A percentile compares a stretch with the other conserved stretches of the same genome.
phyloP scores from a whole-genome alignment of 345 rosid species.

The Hibiscus trionum region DNA sequence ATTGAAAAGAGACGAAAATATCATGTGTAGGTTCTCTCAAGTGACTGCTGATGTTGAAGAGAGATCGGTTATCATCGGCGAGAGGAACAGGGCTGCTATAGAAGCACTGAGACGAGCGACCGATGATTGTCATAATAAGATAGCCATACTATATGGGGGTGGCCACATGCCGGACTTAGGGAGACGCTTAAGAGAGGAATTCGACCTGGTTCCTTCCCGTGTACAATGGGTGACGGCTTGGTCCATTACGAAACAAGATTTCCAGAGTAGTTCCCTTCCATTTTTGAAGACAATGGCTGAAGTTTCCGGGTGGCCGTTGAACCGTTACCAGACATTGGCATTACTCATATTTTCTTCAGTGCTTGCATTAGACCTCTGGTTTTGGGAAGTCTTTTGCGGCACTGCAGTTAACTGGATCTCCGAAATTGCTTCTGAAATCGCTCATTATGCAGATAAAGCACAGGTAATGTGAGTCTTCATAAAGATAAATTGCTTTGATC shows the following conservation, averaged over 20 bases:
- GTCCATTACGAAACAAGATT: conserved; percentile 59
- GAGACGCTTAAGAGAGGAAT: conserved; percentile 68
- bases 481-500: conserved; percentile 1
- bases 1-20: neutral
- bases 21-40: conserved; percentile 56
- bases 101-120: conserved; percentile 61
- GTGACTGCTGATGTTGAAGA: conserved; percentile 72
- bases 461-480: conserved; percentile 22
- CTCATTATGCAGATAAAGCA: conserved; percentile 33
- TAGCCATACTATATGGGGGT: conserved; percentile 84
- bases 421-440: conserved; percentile 32
- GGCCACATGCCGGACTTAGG: conserved; percentile 98
- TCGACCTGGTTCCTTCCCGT: conserved; percentile 51
- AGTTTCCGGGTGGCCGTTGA: conserved; percentile 74
- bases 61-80: conserved; percentile 78
- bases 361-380: conserved; percentile 81
- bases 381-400: conserved; percentile 74
- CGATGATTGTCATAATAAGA: conserved; percentile 57
- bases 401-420: conserved; percentile 53
- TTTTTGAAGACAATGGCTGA: conserved; percentile 61
- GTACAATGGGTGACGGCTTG: conserved; percentile 85
- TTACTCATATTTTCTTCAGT: conserved; percentile 63
- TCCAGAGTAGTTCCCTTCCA: conserved; percentile 46
- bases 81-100: conserved; percentile 71
- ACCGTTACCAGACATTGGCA: conserved; percentile 81